Percentiles rank a stretch among this genome's conserved stretches.
Conservation (phyloP, 495 filamentous ascomycete genomes). For the Trypethelium eluteriae region DNA sequence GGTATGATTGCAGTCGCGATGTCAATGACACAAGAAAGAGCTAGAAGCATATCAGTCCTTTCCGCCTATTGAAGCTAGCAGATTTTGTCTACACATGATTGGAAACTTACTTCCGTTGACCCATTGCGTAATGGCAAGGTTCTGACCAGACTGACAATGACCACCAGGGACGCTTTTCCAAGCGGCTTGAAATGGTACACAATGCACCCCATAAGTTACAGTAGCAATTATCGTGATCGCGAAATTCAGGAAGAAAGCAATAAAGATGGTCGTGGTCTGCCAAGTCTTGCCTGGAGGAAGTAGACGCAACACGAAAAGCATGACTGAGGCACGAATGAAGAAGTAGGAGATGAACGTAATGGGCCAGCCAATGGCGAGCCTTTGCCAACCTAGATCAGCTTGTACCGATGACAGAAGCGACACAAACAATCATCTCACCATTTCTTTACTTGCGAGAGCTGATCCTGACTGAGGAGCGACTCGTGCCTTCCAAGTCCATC, state of each 20-base stretch:
- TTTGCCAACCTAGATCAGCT: background rate
- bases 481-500: background rate
- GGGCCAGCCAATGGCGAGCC: constrained; percentile 1
- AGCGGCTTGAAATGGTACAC: constrained; percentile 1
- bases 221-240: background rate
- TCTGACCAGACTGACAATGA: background rate
- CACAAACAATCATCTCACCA: background rate
- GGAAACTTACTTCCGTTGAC: constrained; percentile 2
- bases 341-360: constrained; percentile 7
- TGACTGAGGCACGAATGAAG: constrained; percentile 8
- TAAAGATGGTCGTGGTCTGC: background rate
- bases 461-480: background rate
- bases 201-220: constrained; percentile 1
- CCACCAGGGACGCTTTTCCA: background rate
- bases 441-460: background rate
- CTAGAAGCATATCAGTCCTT: background rate
- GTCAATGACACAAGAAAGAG: constrained; percentile 4
- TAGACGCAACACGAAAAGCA: constrained; percentile 5
- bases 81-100: background rate
- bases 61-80: background rate
- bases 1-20: constrained; percentile 11
- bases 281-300: constrained; percentile 7
- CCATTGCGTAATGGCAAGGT: constrained; percentile 8
- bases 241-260: constrained; percentile 3
- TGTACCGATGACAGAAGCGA: background rate